These are phyloP conservation scores for Immersiella caudata DNA, from an alignment of 495 filamentous ascomycete genomes.

Conservation along the genomic window DNA sequence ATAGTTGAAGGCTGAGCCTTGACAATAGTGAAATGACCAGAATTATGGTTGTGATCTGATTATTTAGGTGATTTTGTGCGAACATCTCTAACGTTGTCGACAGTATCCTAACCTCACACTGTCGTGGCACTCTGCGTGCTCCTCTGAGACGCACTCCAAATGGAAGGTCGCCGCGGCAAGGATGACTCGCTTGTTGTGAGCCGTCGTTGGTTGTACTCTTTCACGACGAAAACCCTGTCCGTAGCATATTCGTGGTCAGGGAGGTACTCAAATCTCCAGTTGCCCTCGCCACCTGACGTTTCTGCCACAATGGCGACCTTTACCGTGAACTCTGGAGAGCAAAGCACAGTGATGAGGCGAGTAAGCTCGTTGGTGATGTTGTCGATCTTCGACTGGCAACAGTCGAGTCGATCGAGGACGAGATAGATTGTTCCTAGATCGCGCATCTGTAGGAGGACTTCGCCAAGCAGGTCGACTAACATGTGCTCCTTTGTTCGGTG, in stretches of 20 bases:
- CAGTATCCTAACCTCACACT: too few relatives aligned
- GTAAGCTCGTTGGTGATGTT: conserved; percentile 2
- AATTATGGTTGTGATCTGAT: too few relatives aligned
- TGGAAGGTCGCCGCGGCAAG: not conserved
- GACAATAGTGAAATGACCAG: too few relatives aligned
- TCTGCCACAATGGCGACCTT: conserved; percentile 6
- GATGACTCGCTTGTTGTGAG: not conserved
- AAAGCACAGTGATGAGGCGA: not conserved
- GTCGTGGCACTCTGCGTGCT: not conserved
- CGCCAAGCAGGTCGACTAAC: not conserved
- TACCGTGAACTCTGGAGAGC: not conserved
- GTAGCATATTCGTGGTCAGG: not conserved
- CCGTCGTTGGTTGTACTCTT: conserved; percentile 3
- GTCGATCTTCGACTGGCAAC: not conserved
- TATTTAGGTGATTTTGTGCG: too few relatives aligned
- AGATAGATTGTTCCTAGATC: conserved; percentile 1
- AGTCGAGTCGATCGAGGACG: not conserved
- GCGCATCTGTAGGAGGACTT: not conserved
- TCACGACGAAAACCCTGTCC: not conserved
- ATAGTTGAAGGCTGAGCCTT: too few relatives aligned
- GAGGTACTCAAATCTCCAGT: not conserved
- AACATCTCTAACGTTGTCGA: too few relatives aligned
- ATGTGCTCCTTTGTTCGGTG: not conserved
- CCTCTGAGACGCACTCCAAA: not conserved
- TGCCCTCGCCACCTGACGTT: not conserved